A percentile compares a stretch with the other conserved stretches of the same genome.
These are phyloP conservation scores for Gentiana straminea DNA, from an alignment of 257 asterid species.

Conservation along the genomic window DNA sequence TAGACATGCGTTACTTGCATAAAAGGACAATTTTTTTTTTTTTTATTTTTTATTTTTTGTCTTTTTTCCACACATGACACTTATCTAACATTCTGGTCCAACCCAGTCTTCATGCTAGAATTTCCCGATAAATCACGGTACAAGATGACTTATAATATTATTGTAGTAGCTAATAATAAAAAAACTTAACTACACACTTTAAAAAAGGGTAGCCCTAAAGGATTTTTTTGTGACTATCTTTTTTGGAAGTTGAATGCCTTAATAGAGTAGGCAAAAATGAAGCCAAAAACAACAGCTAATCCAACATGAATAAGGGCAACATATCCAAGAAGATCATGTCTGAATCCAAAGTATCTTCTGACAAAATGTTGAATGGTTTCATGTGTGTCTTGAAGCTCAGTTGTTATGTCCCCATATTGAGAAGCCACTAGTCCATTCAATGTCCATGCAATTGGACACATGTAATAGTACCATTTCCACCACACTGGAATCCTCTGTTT, in stretches of 20 bases:
- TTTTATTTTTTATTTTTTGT: too few species aligned
- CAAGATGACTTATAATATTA: too few species aligned
- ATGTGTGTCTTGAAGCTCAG: conserved; percentile 22
- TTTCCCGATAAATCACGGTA: too few species aligned
- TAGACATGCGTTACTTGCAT: too few species aligned
- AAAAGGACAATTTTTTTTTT: too few species aligned
- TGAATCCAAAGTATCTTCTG: conserved; percentile 37
- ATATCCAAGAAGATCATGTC: conserved; percentile 47
- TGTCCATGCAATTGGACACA: conserved; percentile 57
- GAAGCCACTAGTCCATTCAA: conserved; percentile 59
- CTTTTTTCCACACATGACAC: too few species aligned
- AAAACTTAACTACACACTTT: too few species aligned
- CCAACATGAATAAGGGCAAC: conserved; percentile 46
- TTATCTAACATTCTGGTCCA: too few species aligned
- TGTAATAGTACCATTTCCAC: conserved; percentile 80
- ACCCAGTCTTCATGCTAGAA: too few species aligned
- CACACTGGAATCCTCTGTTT: conserved; percentile 69
- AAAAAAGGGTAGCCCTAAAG: too few species aligned
- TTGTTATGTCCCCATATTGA: conserved; percentile 48
- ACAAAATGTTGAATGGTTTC: conserved; percentile 48
- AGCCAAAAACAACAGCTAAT: conserved; percentile 37
- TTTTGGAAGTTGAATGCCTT: conserved; percentile 62
- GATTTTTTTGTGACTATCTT: conserved; percentile 17
- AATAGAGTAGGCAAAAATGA: conserved; percentile 55
- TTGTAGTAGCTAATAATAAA: too few species aligned